phyloP scores from a whole-genome alignment of 768 basidiomycete genomes.

The Phanerochaete sordida region DNA sequence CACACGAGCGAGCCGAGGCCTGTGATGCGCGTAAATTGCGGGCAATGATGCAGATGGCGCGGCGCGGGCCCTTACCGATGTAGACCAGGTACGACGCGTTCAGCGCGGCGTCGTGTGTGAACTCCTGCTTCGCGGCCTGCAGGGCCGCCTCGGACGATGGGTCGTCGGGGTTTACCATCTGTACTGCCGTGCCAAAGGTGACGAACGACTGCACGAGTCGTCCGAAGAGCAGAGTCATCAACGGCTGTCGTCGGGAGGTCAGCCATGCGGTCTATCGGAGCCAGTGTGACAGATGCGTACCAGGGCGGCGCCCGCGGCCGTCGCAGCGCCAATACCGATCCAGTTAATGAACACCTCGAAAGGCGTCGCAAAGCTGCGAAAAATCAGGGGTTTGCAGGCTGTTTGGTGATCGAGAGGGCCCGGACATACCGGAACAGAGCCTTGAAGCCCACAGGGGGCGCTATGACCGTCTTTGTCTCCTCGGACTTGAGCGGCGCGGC shows the following conservation, averaged over 20 bases:
- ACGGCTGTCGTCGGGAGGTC: slow-evolving; percentile 39
- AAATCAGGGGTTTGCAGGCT: neutral
- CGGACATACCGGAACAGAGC: neutral
- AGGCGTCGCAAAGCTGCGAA: slow-evolving; percentile 65
- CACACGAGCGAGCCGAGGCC: slow-evolving; percentile 75
- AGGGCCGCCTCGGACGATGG: neutral
- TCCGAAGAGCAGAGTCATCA: slow-evolving; percentile 85
- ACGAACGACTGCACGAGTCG: slow-evolving; percentile 75
- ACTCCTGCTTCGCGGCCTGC: slow-evolving; percentile 23
- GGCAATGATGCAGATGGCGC: neutral
- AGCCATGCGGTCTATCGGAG: neutral
- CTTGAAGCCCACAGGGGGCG: neutral
- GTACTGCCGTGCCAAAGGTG: slow-evolving; percentile 39
- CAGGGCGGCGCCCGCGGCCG: slow-evolving; percentile 77
- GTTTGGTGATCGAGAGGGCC: neutral
- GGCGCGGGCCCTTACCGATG: slow-evolving; percentile 52
- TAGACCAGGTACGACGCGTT: slow-evolving; percentile 64
- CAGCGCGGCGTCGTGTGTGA: slow-evolving; percentile 48
- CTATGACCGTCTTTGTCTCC: neutral
- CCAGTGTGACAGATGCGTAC: slow-evolving; percentile 32
- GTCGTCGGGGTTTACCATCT: slow-evolving; percentile 3
- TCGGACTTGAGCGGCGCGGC: neutral
- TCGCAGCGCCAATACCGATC: slow-evolving; percentile 70
- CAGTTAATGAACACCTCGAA: slow-evolving; percentile 64
- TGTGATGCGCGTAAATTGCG: slow-evolving; percentile 22